These are phyloP conservation scores for Chaetomium fimeti DNA, from an alignment of 495 filamentous ascomycete genomes.

Conservation along the genomic window DNA sequence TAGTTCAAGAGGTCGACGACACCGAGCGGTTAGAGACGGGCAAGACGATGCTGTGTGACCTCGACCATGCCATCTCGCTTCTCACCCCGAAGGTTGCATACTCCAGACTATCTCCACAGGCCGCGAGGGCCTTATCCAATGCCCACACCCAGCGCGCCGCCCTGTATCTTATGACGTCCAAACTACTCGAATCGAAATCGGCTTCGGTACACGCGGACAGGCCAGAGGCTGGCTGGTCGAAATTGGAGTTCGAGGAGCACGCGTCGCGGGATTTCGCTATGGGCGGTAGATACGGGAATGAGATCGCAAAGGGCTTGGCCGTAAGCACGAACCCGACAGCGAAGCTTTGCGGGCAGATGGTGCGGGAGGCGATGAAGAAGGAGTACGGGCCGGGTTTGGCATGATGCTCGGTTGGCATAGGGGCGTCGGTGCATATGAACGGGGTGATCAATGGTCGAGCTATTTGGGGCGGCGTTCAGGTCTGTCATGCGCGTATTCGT, in stretches of 20 bases:
- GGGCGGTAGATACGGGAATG: slow-evolving; percentile 75
- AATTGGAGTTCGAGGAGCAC: slow-evolving; percentile 63
- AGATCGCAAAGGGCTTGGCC: slow-evolving; percentile 70
- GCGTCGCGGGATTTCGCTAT: slow-evolving; percentile 72
- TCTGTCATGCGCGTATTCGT: neutral
- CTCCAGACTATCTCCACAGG: slow-evolving; percentile 56
- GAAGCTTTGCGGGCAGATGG: slow-evolving; percentile 84
- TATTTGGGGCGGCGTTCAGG: slow-evolving; percentile 13
- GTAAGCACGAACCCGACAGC: slow-evolving; percentile 84
- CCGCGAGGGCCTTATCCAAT: slow-evolving; percentile 63
- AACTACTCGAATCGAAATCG: slow-evolving; percentile 37
- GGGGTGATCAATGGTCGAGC: neutral
- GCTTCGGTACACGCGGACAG: slow-evolving; percentile 33
- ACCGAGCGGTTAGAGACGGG: slow-evolving; percentile 38
- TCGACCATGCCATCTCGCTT: slow-evolving; percentile 66
- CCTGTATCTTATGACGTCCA: slow-evolving; percentile 63
- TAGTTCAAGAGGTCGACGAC: slow-evolving; percentile 34
- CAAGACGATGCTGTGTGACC: slow-evolving; percentile 54
- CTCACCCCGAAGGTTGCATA: slow-evolving; percentile 54
- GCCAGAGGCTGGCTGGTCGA: slow-evolving; percentile 46
- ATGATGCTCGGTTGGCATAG: slow-evolving; percentile 22
- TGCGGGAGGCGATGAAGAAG: slow-evolving; percentile 79
- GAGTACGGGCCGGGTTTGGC: slow-evolving; percentile 55
- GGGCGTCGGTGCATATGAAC: neutral
- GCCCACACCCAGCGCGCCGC: slow-evolving; percentile 77